Conservation (phyloP, 2,329 filamentous ascomycete species). For the Cladosporium sp. region DNA sequence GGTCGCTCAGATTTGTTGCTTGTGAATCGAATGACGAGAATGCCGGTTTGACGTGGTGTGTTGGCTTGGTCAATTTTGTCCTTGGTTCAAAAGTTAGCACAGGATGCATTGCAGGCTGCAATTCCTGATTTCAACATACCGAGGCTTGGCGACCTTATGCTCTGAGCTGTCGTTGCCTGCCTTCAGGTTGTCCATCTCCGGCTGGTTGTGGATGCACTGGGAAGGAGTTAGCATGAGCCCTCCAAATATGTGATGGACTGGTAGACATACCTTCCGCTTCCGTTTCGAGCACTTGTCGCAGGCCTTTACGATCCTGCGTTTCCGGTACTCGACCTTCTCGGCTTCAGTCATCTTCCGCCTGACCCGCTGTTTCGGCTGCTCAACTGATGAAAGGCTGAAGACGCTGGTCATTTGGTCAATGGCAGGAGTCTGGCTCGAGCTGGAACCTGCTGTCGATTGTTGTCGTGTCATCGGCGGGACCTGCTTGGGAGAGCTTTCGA, state of each 20-base stretch:
- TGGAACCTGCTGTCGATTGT: slow-evolving; percentile 16
- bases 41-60: neutral
- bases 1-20: neutral
- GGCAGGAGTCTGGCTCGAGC: slow-evolving; percentile 21
- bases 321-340: slow-evolving; percentile 34
- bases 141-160: slow-evolving; percentile 17
- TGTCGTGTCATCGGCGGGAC: slow-evolving; percentile 18
- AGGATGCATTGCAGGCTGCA: neutral
- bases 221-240: neutral
- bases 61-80: neutral
- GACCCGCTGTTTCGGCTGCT: slow-evolving; percentile 30
- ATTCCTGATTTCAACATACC: slow-evolving; percentile 6
- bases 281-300: slow-evolving; percentile 32
- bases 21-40: neutral
- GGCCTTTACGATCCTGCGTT: slow-evolving; percentile 32
- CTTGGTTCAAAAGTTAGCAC: slow-evolving; percentile 1
- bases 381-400: slow-evolving; percentile 29
- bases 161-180: slow-evolving; percentile 7
- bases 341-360: slow-evolving; percentile 34
- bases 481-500: slow-evolving; percentile 21
- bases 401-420: slow-evolving; percentile 34
- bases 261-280: slow-evolving; percentile 25
- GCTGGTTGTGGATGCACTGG: slow-evolving; percentile 27
- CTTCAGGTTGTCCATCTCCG: slow-evolving; percentile 24
- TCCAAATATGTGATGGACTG: neutral